A percentile compares a stretch with the other conserved stretches of the same genome.
phyloP scores from a whole-genome alignment of 2,329 filamentous ascomycete species.

The Colletotrichum siamense region DNA sequence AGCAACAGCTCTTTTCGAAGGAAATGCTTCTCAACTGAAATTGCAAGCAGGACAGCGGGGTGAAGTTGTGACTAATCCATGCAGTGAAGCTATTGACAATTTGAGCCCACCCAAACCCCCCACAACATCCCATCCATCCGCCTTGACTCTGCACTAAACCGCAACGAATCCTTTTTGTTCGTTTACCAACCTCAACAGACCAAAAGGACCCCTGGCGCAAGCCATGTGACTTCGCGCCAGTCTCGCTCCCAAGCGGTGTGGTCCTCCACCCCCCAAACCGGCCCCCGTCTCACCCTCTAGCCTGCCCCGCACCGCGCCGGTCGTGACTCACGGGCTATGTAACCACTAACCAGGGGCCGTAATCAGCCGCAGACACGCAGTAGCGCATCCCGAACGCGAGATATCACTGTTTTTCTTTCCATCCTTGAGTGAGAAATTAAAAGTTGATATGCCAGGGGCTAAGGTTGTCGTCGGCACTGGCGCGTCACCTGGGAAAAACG shows the following conservation, averaged over 20 bases:
- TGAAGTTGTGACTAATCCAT: neutral
- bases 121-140: neutral
- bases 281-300: neutral
- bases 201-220: constrained; percentile 3
- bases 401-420: neutral
- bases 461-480: neutral
- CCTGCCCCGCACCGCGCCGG: constrained; percentile 2
- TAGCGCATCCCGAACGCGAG: neutral
- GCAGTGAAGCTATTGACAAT: neutral
- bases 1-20: neutral
- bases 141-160: neutral
- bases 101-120: neutral
- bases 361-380: neutral
- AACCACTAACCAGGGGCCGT: neutral
- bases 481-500: neutral
- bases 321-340: constrained; percentile 29
- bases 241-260: constrained; percentile 26
- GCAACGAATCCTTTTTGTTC: neutral
- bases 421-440: neutral
- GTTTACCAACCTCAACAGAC: neutral
- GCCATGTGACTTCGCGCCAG: constrained; percentile 35
- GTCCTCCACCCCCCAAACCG: neutral
- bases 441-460: neutral
- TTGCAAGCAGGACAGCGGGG: neutral
- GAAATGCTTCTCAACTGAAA: neutral